Evolutionary conservation across 2,329 filamentous ascomycete species (phyloP).

Genomic region (Stylonectria norvegica): DNA sequence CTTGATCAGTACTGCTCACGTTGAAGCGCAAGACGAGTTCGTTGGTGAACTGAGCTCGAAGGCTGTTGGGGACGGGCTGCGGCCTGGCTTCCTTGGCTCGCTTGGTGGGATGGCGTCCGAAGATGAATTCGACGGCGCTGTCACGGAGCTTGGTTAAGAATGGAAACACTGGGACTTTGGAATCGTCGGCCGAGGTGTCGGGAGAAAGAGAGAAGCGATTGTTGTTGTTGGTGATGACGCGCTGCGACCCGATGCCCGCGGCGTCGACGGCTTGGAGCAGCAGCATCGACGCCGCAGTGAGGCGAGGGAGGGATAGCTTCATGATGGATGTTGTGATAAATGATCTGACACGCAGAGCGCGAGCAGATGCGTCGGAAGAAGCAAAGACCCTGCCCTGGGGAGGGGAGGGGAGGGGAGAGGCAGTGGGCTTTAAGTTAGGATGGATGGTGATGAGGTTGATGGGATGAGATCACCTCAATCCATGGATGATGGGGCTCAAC

Average conservation of each 20-base stretch:
- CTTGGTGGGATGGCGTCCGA: constrained; percentile 42
- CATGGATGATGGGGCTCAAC: not conserved
- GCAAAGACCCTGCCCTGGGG: constrained; percentile 2
- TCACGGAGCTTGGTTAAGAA: constrained; percentile 51
- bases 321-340: constrained; percentile 18
- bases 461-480: too few species aligned
- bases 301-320: constrained; percentile 17
- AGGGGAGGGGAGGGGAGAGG: constrained; percentile 1
- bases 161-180: constrained; percentile 38
- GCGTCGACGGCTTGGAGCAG: constrained; percentile 26
- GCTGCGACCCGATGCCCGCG: constrained; percentile 30
- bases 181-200: constrained; percentile 13
- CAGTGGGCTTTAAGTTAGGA: not conserved
- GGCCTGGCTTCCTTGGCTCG: constrained; percentile 18
- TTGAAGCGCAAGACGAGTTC: constrained; percentile 91
- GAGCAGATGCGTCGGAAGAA: not conserved
- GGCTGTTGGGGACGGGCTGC: constrained; percentile 27
- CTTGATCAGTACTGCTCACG: constrained; percentile 65
- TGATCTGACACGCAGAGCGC: too few species aligned
- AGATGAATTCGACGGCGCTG: constrained; percentile 47
- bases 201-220: constrained; percentile 7
- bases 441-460: not conserved
- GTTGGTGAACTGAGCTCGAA: constrained; percentile 60
- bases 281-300: constrained; percentile 23
- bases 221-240: constrained; percentile 11